Evolutionary conservation across 2,329 filamentous ascomycete species (phyloP).

Genomic region (Fusarium papillatum): DNA sequence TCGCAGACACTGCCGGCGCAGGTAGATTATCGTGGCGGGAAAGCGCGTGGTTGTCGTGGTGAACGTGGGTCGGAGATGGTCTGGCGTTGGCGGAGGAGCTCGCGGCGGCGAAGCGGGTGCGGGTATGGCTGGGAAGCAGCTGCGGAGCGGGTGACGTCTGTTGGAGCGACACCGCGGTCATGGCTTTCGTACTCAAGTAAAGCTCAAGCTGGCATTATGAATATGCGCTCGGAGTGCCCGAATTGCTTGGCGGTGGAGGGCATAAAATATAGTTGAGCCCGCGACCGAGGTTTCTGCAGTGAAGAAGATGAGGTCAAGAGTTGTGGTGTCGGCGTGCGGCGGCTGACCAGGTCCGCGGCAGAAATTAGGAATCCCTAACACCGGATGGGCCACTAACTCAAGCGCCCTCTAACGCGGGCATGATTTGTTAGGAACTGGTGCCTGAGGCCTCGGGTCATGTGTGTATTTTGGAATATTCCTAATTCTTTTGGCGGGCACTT

Average conservation of each 20-base stretch:
- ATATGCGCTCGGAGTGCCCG: conserved; percentile 18
- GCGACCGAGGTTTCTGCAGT: conserved; percentile 11
- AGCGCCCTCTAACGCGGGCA: neutral
- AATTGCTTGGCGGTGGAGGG: conserved; percentile 10
- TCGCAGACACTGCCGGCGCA: conserved; percentile 28
- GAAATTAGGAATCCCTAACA: conserved; percentile 44
- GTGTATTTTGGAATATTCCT: neutral
- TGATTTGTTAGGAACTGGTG: neutral
- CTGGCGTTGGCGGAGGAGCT: conserved; percentile 43
- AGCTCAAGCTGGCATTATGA: conserved; percentile 43
- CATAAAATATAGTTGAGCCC: neutral
- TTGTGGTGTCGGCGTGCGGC: conserved; percentile 33
- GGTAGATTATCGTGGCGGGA: conserved; percentile 29
- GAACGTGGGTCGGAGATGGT: conserved; percentile 32
- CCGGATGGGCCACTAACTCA: conserved; percentile 13
- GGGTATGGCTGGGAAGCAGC: conserved; percentile 32
- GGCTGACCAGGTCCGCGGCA: conserved; percentile 42
- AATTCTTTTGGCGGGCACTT: neutral
- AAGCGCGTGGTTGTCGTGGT: conserved; percentile 40
- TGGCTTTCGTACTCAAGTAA: conserved; percentile 26
- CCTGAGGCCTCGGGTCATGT: neutral
- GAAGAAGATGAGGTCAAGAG: conserved; percentile 29
- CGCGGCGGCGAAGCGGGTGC: conserved; percentile 33
- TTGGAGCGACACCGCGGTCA: conserved; percentile 43
- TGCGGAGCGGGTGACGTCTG: conserved; percentile 46